Evolutionary conservation across 2,329 filamentous ascomycete genomes (phyloP), one percentile per base, ranked within the genome.

Genomic region (Xylaria sp.): DNA sequence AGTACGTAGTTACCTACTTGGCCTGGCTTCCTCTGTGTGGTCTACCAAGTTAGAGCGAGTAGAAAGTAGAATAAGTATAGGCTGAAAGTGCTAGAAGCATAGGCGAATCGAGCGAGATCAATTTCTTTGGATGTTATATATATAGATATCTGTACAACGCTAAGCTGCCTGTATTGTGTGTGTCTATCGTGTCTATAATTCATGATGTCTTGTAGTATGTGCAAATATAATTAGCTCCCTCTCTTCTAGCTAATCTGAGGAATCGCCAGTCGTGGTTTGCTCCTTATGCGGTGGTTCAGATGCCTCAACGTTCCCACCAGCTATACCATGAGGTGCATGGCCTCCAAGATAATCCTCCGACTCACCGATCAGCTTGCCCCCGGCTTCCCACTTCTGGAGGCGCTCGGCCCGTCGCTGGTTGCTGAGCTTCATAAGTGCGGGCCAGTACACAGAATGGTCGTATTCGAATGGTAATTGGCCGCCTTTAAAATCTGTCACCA

Each of bases 391-490:
- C 61, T 94, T 85, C 72, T 87, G 84, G 69, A 81, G 82, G 73
- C 88, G 87, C 69, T 87, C 86, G 29, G 86, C 86, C 55, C 88
- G 86, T 71, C 87, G 88, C 77, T 90, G 84, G 20, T 86, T 85
- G 70, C 90, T 92, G 73, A 97, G 79, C 73, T 88, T 85, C 73
- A 89, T 88, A 67, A 99, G 84, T 1, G 92, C 91, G 0, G 94
- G 93, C 96, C 96, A 99, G 84, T 97, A 99, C 17, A 84, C 79
- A 1, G 85, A 81, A 81, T 99, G 96, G 75, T 97, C 92, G 79
- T 99, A 99, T 74, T 93, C 90, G 77, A 99, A 98, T 66, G 94
- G 87, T 68, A 97, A 87, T 56, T 92, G 87, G 65, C 96, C 95
- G 54, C 90, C 89, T 73, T 83, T 84, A 74, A 92, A 89, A 64